Percentiles rank a stretch among this genome's conserved stretches.
Conservation (phyloP, 2,329 filamentous ascomycete genomes). For the Phaeoacremonium minimum region DNA sequence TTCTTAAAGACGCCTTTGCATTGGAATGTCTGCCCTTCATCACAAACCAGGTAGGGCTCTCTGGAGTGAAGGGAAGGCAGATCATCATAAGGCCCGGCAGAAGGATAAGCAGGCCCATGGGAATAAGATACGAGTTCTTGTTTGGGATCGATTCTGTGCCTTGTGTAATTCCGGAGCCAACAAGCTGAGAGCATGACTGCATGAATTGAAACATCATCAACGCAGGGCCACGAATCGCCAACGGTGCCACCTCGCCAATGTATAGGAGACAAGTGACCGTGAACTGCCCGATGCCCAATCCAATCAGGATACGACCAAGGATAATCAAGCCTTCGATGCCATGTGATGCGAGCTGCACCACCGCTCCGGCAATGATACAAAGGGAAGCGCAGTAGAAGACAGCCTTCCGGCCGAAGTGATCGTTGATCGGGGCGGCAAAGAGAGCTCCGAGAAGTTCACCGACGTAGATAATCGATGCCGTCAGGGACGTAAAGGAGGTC, state of each 20-base stretch:
- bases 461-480: slow-evolving; percentile 31
- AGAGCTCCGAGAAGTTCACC: slow-evolving; percentile 31
- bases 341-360: slow-evolving; percentile 16
- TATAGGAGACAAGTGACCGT: slow-evolving; percentile 23
- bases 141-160: slow-evolving; percentile 13
- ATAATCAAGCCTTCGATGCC: slow-evolving; percentile 17
- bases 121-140: slow-evolving; percentile 11
- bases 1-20: slow-evolving; percentile 20
- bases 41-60: slow-evolving; percentile 19
- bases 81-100: slow-evolving; percentile 11
- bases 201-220: slow-evolving; percentile 23
- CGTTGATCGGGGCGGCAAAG: slow-evolving; percentile 28
- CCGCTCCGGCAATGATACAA: slow-evolving; percentile 23
- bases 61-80: slow-evolving; percentile 10
- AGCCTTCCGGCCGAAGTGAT: slow-evolving; percentile 25
- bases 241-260: slow-evolving; percentile 23
- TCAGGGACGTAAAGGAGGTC: slow-evolving; percentile 23
- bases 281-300: slow-evolving; percentile 23
- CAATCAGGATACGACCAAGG: slow-evolving; percentile 19
- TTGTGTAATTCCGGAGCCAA: slow-evolving; percentile 16
- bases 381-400: slow-evolving; percentile 26
- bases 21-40: slow-evolving; percentile 15
- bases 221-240: slow-evolving; percentile 15
- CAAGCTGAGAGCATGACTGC: slow-evolving; percentile 19
- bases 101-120: slow-evolving; percentile 14